Base-by-base conservation (phyloP, 2,329 filamentous ascomycete genomes). In the Leptodontidium sp. region DNA sequence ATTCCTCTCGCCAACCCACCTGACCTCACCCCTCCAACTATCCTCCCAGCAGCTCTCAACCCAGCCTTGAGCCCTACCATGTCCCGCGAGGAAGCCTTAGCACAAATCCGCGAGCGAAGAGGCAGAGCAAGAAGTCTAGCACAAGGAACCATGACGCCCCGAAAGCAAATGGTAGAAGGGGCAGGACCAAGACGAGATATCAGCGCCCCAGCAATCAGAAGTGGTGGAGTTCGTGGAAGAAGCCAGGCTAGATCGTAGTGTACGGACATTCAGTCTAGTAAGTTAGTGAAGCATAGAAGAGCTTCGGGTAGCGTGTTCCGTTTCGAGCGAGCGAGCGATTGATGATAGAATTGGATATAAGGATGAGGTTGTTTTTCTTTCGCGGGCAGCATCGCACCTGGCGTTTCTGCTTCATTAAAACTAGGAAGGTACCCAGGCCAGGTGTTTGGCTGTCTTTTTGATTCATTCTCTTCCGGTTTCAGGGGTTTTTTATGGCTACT, bases 41-140 rank as follows among this genome's bases (percentile, higher is more conserved):
- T 50, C 21, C 58, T 70, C n/a, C 71, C 71, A n/a, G 64, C 67
- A 61, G 70, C 71, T 21, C 43, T 66, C 5, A 62, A 89, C 76
- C 86, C 87, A 24, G 87, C 87, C 11, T 78, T 90, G 69, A 89
- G 86, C 52, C 87, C 88, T 5, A 91, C 88, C 49, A 89, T 91
- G 86, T 88, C 88, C 32, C 85, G 92, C 65, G 92, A 93, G 78
- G 85, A 93, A 79, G 92, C 92, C 3, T 84, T 95, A 17, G 90
- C 90, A 66, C 88, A 90, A 77, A 94, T 95, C 73, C 86, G 89
- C 64, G 90, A 93, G 80, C 85, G 92, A 35, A 83, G 92, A 64
- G 91, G 91, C 7, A 83, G 92, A 57, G 91, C 92, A 67, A 85
- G 88, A 73, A 93, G 90, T 78, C 87, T 91, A 67, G 88, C 89